Percentiles rank a stretch among this genome's conserved stretches.
Evolutionary conservation across 2,329 filamentous ascomycete genomes (phyloP).

Genomic region (Ophiosphaerella narmari): DNA sequence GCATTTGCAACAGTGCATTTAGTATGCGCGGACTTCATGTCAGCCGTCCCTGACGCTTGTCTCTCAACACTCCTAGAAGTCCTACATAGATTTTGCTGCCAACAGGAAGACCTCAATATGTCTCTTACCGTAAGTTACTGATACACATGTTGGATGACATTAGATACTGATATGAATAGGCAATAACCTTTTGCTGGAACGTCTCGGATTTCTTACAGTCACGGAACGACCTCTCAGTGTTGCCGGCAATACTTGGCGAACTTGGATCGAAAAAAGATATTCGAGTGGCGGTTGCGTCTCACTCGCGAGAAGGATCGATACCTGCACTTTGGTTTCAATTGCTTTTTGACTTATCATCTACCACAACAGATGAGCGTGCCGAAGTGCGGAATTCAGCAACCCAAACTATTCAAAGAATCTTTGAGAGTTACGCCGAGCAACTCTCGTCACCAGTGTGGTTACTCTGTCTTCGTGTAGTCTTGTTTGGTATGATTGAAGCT

Average conservation of each 20-base stretch:
- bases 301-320: conserved; percentile 64
- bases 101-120: conserved; percentile 92
- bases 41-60: conserved; percentile 68
- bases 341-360: conserved; percentile 70
- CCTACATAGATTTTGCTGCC: conserved; percentile 84
- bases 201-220: conserved; percentile 81
- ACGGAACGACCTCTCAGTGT: conserved; percentile 48
- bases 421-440: conserved; percentile 86
- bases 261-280: conserved; percentile 56
- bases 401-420: conserved; percentile 87
- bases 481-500: conserved; percentile 76
- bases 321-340: conserved; percentile 80
- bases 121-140: conserved; percentile 73
- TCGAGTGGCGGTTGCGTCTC: conserved; percentile 62
- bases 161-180: conserved; percentile 53
- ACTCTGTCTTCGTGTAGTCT: conserved; percentile 77
- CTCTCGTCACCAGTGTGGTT: conserved; percentile 80
- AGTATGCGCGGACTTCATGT: conserved; percentile 91
- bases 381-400: conserved; percentile 87
- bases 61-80: conserved; percentile 85
- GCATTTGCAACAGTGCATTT: conserved; percentile 90
- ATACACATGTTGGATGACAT: not conserved
- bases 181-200: conserved; percentile 95
- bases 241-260: conserved; percentile 31
- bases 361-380: conserved; percentile 71